Conservation (phyloP, 2,329 filamentous ascomycete species). For the Aspergillus floridensis region DNA sequence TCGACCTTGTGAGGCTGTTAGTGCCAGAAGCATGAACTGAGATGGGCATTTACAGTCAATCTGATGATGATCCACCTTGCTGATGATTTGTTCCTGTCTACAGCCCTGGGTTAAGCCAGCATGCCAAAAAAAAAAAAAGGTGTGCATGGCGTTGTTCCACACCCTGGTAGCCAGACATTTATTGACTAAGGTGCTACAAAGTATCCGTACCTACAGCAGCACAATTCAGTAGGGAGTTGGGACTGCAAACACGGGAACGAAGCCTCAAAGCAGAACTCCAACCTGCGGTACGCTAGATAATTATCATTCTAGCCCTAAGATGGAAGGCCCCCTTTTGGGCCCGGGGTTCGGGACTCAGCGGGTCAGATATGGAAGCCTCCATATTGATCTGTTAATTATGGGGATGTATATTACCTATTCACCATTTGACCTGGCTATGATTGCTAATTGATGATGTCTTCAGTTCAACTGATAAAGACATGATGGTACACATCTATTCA, state of each 20-base stretch:
- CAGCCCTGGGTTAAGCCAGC: neutral
- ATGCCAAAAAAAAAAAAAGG: neutral
- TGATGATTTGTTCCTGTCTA: neutral
- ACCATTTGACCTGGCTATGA: no score
- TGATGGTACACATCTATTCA: neutral
- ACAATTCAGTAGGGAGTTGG: neutral
- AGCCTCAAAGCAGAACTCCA: neutral
- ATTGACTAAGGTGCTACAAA: neutral
- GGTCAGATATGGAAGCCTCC: no score
- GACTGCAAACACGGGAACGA: conserved; percentile 1
- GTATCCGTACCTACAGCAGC: neutral
- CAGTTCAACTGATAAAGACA: no score
- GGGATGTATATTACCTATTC: no score
- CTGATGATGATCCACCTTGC: neutral
- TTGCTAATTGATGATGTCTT: no score
- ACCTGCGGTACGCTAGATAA: conserved; percentile 2
- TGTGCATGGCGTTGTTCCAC: neutral
- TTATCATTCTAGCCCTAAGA: neutral
- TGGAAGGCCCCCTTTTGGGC: neutral
- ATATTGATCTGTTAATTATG: no score
- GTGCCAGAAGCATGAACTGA: conserved; percentile 3
- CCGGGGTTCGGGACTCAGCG: no score
- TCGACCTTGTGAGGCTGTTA: conserved; percentile 4
- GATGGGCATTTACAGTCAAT: conserved; percentile 1
- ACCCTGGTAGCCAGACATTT: neutral